Base-by-base conservation (phyloP, 108 stramenopile species). In the Bacterosira constricta region DNA sequence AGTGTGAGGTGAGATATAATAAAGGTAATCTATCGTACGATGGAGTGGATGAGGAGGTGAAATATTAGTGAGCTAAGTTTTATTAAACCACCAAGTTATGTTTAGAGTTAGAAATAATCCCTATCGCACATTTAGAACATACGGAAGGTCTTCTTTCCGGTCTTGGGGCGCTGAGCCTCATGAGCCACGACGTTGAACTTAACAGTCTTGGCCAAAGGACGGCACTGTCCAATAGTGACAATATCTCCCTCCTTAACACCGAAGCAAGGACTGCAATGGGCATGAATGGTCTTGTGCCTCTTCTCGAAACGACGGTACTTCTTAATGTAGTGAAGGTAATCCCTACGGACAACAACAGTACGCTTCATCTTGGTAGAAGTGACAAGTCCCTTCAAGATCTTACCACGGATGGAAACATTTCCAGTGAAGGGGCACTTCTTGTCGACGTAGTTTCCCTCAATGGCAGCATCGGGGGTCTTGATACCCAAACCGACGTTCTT, bases 351-450 rank as follows among this genome's bases (percentile, higher is more conserved):
- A 77, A 99, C 90, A 77, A 98, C 83, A 35, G 99, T 99, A 85
- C 96, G 90, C 85, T 95, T 97, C 99, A 99, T 99, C 95, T 99
- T 99, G 83, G 96, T 97, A 82, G 98, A 98, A 81, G 99, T 91
- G 71, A 98, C 96, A 52, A 97, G 86, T 61, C 98, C 99, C 93
- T 96, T 96, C 34, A 97, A 81, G 67, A 99, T 98, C 81, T 97
- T 92, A 78, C 99, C 99, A 63, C 98, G 95, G 81, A 96, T 96
- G 68, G 94, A 93, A 31, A 98, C 99, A 79, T 99, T 96, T 71
- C 99, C 99, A 39, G 98, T 98, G 93, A 99, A 99, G 80, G 99
- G 99, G 93, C 98, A 99, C 94, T 99, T 99, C 90, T 98, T 99
- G 94, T 99, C 99, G 35, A 99, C 97, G 84, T 96, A 99, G 83